phyloP scores from a whole-genome alignment of 2,329 filamentous ascomycete species.

The Trichoderma sp. region DNA sequence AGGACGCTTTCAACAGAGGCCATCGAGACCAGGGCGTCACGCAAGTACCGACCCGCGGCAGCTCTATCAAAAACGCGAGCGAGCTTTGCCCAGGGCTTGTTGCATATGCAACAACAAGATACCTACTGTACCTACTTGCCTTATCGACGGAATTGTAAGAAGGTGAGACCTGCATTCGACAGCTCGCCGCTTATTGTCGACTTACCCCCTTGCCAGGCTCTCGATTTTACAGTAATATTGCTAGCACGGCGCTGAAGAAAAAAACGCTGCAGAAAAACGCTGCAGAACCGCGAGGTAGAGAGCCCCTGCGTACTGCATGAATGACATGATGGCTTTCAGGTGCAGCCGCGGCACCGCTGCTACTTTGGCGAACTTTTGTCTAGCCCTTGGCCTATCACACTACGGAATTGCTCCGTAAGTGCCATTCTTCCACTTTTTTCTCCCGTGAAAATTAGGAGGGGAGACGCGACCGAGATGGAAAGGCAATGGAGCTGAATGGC shows the following conservation, averaged over 20 bases:
- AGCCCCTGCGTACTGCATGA: slow-evolving; percentile 27
- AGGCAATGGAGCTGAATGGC: neutral
- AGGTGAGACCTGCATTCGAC: slow-evolving; percentile 8
- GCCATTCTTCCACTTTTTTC: neutral
- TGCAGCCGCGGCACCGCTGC: slow-evolving; percentile 23
- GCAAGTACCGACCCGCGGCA: neutral
- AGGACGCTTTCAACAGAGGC: neutral
- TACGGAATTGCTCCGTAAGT: neutral
- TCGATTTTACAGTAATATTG: neutral
- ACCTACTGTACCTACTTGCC: neutral
- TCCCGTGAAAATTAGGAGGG: slow-evolving; percentile 10
- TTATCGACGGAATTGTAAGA: neutral
- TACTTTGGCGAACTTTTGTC: slow-evolving; percentile 26
- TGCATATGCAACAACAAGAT: neutral
- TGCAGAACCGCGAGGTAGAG: slow-evolving; percentile 5
- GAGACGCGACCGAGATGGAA: neutral
- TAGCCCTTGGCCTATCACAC: slow-evolving; percentile 11
- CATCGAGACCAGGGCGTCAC: neutral
- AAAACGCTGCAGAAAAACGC: neutral
- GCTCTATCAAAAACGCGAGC: neutral
- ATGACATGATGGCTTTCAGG: slow-evolving; percentile 21
- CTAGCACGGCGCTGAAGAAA: neutral
- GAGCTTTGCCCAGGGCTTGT: neutral
- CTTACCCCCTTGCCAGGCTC: slow-evolving; percentile 4
- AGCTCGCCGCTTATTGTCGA: slow-evolving; percentile 2